Base-by-base conservation (phyloP, 495 filamentous ascomycete species). In the Penicillium ucsense region DNA sequence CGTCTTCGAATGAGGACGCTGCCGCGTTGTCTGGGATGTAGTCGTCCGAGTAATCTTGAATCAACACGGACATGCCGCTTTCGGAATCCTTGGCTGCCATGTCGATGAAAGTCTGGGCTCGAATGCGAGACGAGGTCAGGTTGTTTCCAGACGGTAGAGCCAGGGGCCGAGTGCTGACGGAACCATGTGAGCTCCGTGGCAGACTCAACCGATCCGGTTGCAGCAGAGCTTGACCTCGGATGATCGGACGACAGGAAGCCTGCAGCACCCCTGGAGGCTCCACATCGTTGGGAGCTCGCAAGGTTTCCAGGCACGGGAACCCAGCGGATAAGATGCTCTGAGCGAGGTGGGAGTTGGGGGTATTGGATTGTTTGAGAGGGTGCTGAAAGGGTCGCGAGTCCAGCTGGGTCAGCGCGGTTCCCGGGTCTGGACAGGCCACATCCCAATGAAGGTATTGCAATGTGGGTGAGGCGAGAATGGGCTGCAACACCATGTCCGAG, bases 361-460 rank as follows among this genome's bases (percentile, higher is more conserved):
- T 65, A 7, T 75, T 63, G 39, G 63, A 47, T 9, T 61, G 56
- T 50, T 60, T 65, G 0, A 59, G 59, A 5, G 62, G 53, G 32
- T 65, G 66, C 9, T 65, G 56, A 47, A 72, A 72, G 4, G 68
- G 68, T 12, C 59, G 53, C 12, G 57, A 63, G 41, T 71, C 69
- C 27, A 74, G 59, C 41, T 62, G 62, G 45, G 63, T 65, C 27
- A 72, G 63, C 8, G 68, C 64, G 4, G 65, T 64, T 41, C 55
- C 61, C 20, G 68, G 60, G 29, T 72, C 63, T 9, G 71, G 71
- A 40, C 67, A 66, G 1, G 83, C 77, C 29, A 90, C 77, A 55
- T 94, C 87, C 90, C 90, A 92, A 65, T 92, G 87, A 9, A 92
- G 67, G 44, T 78, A 79, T 47, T 79, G 67, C 0, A 94, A 74